Evolutionary conservation across 192 early-diverging fungal genomes (phyloP).

Genomic region (Backusella sp.): DNA sequence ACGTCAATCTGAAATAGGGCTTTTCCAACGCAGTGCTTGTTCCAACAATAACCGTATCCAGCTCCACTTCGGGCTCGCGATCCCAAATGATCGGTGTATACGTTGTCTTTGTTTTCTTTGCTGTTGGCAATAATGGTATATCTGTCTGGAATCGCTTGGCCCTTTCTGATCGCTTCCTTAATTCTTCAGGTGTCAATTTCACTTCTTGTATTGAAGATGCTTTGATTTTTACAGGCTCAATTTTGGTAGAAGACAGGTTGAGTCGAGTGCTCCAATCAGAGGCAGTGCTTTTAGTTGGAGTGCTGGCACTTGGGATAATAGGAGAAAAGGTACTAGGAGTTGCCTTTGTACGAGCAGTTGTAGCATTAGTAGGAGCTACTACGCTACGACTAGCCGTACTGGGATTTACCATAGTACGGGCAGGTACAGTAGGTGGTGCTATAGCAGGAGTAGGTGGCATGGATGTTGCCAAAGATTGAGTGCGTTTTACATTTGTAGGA

Average conservation of each 20-base stretch:
- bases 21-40: conserved; percentile 88
- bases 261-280: neutral
- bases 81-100: neutral
- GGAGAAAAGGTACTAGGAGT: neutral
- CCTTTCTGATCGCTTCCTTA: neutral
- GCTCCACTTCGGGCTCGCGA: conserved; percentile 70
- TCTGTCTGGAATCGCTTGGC: conserved; percentile 13
- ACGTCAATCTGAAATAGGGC: conserved; percentile 88
- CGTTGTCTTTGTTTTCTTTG: neutral
- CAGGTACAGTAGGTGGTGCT: neutral
- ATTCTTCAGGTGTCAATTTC: conserved; percentile 12
- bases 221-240: neutral
- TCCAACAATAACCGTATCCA: conserved; percentile 82
- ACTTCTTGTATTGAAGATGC: neutral
- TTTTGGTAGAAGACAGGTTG: neutral
- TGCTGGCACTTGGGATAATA: too few relatives aligned
- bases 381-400: neutral
- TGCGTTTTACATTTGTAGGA: neutral
- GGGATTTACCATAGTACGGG: neutral
- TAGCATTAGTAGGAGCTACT: neutral
- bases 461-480: neutral
- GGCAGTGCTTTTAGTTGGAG: neutral
- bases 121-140: neutral
- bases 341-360: neutral
- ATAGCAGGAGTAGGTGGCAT: neutral